Evolutionary conservation across 129 eudicot species (phyloP).

Genomic region (Helianthus annuus): HanXRQr2.0-SUNRISE NC_035435.2:168840852-168841351

Average conservation of each 20-base stretch:
- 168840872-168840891: conserved; percentile 18
- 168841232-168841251: no score
- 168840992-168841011: background rate
- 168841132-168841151: conserved; percentile 8
- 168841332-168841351: no score
- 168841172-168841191: conserved; percentile 27
- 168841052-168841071: conserved; percentile 18
- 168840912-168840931: background rate
- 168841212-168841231: background rate
- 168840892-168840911: conserved; percentile 10
- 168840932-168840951: conserved; percentile 2
- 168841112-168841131: conserved; percentile 20
- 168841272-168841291: no score
- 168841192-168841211: conserved; percentile 23
- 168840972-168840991: conserved; percentile 29
- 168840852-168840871: conserved; percentile 14
- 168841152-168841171: conserved; percentile 24
- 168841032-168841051: conserved; percentile 7
- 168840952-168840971: conserved; percentile 5
- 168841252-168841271: no score
- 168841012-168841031: no score
- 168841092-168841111: conserved; percentile 25
- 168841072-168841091: conserved; percentile 45
- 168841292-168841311: no score
- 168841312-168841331: no score